Evolutionary conservation across 1,284 basidiomycete species (phyloP).

Genomic region (Puccinia polysora): DNA sequence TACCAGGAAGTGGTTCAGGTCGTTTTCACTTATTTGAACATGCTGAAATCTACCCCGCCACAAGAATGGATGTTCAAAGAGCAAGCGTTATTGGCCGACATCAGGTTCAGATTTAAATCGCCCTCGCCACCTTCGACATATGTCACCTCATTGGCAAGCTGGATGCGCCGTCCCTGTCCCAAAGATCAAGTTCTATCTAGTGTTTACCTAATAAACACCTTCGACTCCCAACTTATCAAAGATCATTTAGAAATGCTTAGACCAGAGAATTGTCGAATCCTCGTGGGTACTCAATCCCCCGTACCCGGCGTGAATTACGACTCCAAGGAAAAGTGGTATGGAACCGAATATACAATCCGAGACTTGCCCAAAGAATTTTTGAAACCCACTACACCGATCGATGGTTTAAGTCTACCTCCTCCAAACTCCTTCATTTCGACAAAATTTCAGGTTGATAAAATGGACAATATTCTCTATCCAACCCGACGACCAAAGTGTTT

Average conservation of each 20-base stretch:
- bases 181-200: conserved; percentile 72
- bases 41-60: conserved; percentile 67
- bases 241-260: conserved; percentile 64
- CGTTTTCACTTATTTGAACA: conserved; percentile 79
- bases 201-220: conserved; percentile 70
- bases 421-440: conserved; percentile 85
- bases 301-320: conserved; percentile 63
- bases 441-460: conserved; percentile 65
- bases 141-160: conserved; percentile 70
- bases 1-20: conserved; percentile 69
- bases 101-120: conserved; percentile 83
- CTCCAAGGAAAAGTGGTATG: conserved; percentile 74
- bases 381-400: conserved; percentile 59
- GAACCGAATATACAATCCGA: conserved; percentile 71
- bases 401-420: conserved; percentile 70
- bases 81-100: conserved; percentile 67
- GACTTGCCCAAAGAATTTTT: conserved; percentile 58
- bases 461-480: conserved; percentile 61
- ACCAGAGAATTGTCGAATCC: conserved; percentile 65
- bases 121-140: conserved; percentile 74
- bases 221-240: conserved; percentile 65
- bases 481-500: conserved; percentile 70
- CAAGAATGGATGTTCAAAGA: conserved; percentile 74
- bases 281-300: conserved; percentile 66
- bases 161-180: conserved; percentile 75